Conservation (phyloP, 2,329 filamentous ascomycete genomes). For the Pseudogymnoascus sp. region DNA sequence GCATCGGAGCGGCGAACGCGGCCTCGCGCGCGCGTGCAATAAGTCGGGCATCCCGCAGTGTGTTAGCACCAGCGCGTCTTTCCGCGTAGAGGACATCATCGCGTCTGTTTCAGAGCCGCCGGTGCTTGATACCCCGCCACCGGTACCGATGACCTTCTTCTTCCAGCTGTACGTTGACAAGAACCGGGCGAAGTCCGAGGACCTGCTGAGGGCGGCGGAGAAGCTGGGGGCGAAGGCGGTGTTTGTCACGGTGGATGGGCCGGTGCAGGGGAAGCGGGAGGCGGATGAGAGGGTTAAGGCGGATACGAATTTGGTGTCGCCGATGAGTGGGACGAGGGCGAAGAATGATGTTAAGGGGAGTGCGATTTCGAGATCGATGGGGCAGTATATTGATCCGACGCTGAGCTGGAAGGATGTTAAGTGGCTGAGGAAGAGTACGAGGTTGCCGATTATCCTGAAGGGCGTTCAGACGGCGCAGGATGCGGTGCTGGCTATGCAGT, state of each 20-base stretch:
- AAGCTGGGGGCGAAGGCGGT: conserved; percentile 43
- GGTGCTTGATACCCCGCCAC: conserved; percentile 16
- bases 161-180: conserved; percentile 58
- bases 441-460: conserved; percentile 55
- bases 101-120: conserved; percentile 22
- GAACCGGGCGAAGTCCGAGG: conserved; percentile 43
- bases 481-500: conserved; percentile 50
- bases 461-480: conserved; percentile 62
- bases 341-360: conserved; percentile 48
- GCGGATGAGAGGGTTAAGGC: conserved; percentile 39
- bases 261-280: conserved; percentile 47
- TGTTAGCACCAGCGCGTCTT: conserved; percentile 55
- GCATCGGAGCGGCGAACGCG: conserved; percentile 57
- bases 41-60: conserved; percentile 48
- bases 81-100: conserved; percentile 46
- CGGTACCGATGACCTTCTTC: conserved; percentile 36
- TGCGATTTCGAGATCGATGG: conserved; percentile 48
- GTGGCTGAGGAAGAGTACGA: conserved; percentile 54
- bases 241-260: conserved; percentile 52
- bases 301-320: conserved; percentile 39
- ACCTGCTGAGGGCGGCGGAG: conserved; percentile 40
- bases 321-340: conserved; percentile 42
- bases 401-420: conserved; percentile 56
- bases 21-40: conserved; percentile 45
- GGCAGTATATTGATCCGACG: conserved; percentile 48